Conservation (phyloP, 768 basidiomycete genomes). For the Roridomyces roridus region DNA sequence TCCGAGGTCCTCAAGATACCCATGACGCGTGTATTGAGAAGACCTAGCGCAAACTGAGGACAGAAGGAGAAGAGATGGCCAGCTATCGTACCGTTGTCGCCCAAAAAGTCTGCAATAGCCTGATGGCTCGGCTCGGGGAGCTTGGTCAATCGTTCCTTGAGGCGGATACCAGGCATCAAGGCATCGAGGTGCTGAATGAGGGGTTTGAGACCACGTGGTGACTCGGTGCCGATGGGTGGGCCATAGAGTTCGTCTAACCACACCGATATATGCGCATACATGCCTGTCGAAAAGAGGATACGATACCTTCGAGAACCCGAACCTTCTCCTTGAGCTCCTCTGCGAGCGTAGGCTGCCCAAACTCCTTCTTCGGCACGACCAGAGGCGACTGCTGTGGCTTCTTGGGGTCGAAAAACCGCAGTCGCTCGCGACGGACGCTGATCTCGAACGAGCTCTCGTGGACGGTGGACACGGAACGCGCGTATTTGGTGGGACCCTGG, state of each 20-base stretch:
- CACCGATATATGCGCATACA: constrained; percentile 13
- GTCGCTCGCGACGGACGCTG: constrained; percentile 41
- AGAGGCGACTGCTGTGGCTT: constrained; percentile 16
- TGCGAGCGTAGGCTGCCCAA: constrained; percentile 11
- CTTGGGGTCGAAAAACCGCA: constrained; percentile 25
- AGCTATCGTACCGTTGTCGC: constrained; percentile 38
- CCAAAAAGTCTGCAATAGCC: constrained; percentile 46
- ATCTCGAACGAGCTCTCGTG: constrained; percentile 55
- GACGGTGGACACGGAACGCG: constrained; percentile 46
- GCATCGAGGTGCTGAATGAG: constrained; percentile 46
- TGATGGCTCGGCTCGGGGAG: constrained; percentile 45
- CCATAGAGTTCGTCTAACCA: constrained; percentile 49
- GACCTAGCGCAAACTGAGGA: constrained; percentile 39
- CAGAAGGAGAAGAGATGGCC: not conserved
- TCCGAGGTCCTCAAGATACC: constrained; percentile 52
- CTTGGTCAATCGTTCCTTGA: constrained; percentile 46
- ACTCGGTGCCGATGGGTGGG: constrained; percentile 46
- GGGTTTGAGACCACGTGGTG: constrained; percentile 40
- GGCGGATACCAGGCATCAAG: constrained; percentile 54
- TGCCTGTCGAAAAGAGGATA: not conserved
- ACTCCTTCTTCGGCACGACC: constrained; percentile 7
- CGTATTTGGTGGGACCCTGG: constrained; percentile 47
- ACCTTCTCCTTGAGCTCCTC: constrained; percentile 27
- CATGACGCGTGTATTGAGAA: constrained; percentile 52
- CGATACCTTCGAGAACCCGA: constrained; percentile 40